These are phyloP conservation scores for Musa schizocarpa DNA, from an alignment of 176 grass and related monocot species.

Conservation along the genomic window DNA sequence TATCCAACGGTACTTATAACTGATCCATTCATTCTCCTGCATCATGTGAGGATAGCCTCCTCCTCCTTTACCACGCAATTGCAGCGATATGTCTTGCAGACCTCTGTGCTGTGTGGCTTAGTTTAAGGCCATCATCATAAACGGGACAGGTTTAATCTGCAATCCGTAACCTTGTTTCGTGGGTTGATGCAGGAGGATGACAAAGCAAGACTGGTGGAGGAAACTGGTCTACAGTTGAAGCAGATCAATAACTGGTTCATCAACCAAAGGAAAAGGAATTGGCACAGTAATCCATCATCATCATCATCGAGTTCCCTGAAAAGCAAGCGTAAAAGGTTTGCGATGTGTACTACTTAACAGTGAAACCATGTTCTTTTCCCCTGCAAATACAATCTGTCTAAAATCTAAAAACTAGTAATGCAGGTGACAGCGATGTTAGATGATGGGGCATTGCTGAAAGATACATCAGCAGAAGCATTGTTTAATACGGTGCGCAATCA, in stretches of 20 bases:
- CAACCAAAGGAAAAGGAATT: constrained; percentile 96
- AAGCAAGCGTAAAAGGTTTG: constrained; percentile 87
- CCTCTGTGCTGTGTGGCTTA: not conserved
- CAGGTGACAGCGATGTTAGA: too few relatives aligned
- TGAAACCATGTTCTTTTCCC: too few relatives aligned
- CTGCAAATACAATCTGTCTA: too few relatives aligned
- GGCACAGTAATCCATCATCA: constrained; percentile 77
- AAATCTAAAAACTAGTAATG: too few relatives aligned
- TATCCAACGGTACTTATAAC: constrained; percentile 65
- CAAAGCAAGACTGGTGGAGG: constrained; percentile 77
- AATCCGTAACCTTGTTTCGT: not conserved
- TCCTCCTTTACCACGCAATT: too few relatives aligned
- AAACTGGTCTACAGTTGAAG: constrained; percentile 91
- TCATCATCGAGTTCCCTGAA: constrained; percentile 55
- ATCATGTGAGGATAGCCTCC: not conserved
- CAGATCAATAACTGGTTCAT: constrained; percentile 99
- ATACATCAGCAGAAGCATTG: too few relatives aligned
- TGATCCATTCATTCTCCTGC: not conserved
- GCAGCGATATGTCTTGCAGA: not conserved
- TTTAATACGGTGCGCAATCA: too few relatives aligned
- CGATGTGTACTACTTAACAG: not conserved
- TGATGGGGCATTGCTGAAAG: too few relatives aligned
- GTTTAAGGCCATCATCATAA: too few relatives aligned
- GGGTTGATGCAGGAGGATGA: constrained; percentile 67
- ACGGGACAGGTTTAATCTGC: too few relatives aligned